Evolutionary conservation across 192 early-diverging fungal species (phyloP).

Genomic region (Coemansia asiatica): DNA sequence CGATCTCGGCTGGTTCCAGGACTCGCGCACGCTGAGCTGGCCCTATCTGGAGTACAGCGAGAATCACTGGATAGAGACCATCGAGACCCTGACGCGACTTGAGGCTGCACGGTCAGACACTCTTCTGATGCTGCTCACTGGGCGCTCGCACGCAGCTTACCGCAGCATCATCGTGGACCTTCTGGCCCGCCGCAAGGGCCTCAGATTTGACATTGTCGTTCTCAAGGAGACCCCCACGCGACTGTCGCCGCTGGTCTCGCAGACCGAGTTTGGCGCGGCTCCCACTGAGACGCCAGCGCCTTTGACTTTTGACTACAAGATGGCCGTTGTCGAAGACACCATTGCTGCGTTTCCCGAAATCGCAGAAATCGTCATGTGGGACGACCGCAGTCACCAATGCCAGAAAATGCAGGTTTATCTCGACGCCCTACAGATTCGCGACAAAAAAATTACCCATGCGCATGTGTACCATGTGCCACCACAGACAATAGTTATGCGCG

Average conservation of each 20-base stretch:
- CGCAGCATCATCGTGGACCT: slow-evolving; percentile 45
- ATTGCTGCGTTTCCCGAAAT: slow-evolving; percentile 55
- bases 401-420: slow-evolving; percentile 50
- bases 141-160: slow-evolving; percentile 51
- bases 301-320: slow-evolving; percentile 62
- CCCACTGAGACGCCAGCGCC: slow-evolving; percentile 39
- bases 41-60: slow-evolving; percentile 42
- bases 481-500: slow-evolving; percentile 46
- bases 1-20: slow-evolving; percentile 65
- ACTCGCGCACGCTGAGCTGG: slow-evolving; percentile 57
- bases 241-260: slow-evolving; percentile 34
- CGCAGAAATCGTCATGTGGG: slow-evolving; percentile 58
- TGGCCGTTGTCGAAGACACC: slow-evolving; percentile 59
- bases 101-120: slow-evolving; percentile 26
- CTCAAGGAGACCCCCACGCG: slow-evolving; percentile 56
- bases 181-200: slow-evolving; percentile 21
- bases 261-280: slow-evolving; percentile 11
- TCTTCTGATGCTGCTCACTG: slow-evolving; percentile 49
- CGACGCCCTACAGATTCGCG: slow-evolving; percentile 32
- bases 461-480: slow-evolving; percentile 45
- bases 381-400: slow-evolving; percentile 59
- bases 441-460: slow-evolving; percentile 17
- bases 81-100: slow-evolving; percentile 13
- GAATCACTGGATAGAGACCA: slow-evolving; percentile 32
- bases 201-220: slow-evolving; percentile 60